These are phyloP conservation scores for Flaveria sonorensis DNA, from an alignment of 129 eudicot genomes.

Conservation along the genomic window DNA sequence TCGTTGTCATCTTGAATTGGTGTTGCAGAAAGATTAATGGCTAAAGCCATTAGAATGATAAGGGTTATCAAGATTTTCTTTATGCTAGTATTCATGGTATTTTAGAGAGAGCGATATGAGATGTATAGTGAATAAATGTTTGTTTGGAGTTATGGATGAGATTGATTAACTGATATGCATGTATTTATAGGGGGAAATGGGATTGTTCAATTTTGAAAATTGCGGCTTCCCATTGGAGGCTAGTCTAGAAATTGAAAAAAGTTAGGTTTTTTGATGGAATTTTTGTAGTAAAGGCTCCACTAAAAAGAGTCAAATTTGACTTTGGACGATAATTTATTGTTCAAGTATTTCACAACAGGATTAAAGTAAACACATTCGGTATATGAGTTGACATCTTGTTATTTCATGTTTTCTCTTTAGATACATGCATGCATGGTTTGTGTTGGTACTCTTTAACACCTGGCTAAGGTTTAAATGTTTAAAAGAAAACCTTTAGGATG, in stretches of 20 bases:
- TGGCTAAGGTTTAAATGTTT: no score
- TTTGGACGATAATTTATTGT: constrained; percentile 18
- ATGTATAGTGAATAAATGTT: constrained; percentile 2
- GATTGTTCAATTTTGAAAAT: constrained; percentile 8
- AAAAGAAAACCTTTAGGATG: no score
- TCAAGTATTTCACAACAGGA: background rate
- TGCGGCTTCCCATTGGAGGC: background rate
- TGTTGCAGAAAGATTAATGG: constrained; percentile 36
- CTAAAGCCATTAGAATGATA: constrained; percentile 37
- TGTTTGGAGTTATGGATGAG: constrained; percentile 1
- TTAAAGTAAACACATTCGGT: background rate
- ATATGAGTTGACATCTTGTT: background rate
- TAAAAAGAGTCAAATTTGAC: constrained; percentile 29
- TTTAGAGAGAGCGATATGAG: background rate
- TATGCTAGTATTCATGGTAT: constrained; percentile 17
- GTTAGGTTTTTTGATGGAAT: constrained; percentile 40
- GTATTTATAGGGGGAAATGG: constrained; percentile 25
- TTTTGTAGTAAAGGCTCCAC: constrained; percentile 36
- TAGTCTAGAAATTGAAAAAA: background rate
- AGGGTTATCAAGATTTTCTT: constrained; percentile 22
- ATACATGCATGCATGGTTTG: no score
- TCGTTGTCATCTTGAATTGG: constrained; percentile 23
- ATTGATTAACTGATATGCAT: background rate
- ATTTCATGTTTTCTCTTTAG: no score
- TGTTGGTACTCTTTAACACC: no score